Percentiles rank a stretch among this genome's conserved stretches.
These are phyloP conservation scores for Balamuthia mandrillaris DNA, from an alignment of 208 protist species.

Conservation along the genomic window DNA sequence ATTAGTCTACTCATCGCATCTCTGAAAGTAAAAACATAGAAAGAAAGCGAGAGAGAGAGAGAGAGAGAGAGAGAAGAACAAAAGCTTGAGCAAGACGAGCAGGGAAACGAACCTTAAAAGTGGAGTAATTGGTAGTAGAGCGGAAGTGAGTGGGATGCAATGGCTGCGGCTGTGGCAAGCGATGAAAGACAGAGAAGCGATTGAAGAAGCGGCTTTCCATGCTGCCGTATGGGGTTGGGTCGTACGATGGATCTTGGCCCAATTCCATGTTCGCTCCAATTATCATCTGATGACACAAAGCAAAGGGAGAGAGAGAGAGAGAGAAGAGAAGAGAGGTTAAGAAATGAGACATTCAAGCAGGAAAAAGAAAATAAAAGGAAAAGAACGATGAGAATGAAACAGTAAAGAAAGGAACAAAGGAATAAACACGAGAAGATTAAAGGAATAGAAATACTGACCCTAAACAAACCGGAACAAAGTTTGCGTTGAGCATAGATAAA, in stretches of 20 bases:
- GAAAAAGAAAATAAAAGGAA: neutral
- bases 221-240: neutral
- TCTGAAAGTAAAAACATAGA: neutral
- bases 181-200: neutral
- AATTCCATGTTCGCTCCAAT: too few relatives aligned
- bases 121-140: neutral
- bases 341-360: neutral
- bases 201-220: conserved; percentile 26
- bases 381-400: neutral
- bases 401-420: neutral
- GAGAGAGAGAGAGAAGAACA: neutral
- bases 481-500: too few relatives aligned
- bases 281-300: too few relatives aligned
- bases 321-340: neutral
- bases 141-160: neutral
- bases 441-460: too few relatives aligned
- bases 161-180: neutral
- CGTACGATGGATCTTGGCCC: too few relatives aligned
- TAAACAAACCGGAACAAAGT: too few relatives aligned
- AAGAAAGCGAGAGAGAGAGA: neutral
- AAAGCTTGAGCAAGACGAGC: neutral
- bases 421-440: too few relatives aligned
- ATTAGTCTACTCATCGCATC: too few relatives aligned
- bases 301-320: neutral
- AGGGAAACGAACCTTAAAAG: neutral